Conservation (phyloP, 257 asterid species). For the Nicotiana otophora region DNA sequence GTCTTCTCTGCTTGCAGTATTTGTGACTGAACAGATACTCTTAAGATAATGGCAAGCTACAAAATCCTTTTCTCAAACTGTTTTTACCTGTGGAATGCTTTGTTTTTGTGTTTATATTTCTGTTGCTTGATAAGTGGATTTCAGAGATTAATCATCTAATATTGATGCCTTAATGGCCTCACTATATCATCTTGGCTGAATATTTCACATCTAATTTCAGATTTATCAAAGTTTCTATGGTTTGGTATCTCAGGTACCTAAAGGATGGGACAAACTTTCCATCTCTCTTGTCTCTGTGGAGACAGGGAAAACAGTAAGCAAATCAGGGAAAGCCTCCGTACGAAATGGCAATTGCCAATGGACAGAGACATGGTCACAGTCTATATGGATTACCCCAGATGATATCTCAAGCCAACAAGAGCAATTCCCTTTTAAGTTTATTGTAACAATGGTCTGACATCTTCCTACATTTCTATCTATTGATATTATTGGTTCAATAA, state of each 20-base stretch:
- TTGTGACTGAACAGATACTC: not conserved
- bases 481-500: not conserved
- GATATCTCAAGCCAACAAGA: conserved; percentile 21
- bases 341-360: conserved; percentile 38
- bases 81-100: not conserved
- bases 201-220: not conserved
- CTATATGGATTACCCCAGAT: conserved; percentile 35
- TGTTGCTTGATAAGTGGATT: not conserved
- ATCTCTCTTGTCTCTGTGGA: conserved; percentile 33
- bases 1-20: not conserved
- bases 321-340: conserved; percentile 28
- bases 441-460: conserved; percentile 33
- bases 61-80: not conserved
- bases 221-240: not conserved
- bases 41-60: not conserved
- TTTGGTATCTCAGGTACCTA: conserved; percentile 33
- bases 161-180: not conserved
- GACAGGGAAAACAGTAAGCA: conserved; percentile 30
- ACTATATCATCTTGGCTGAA: not conserved
- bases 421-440: conserved; percentile 27
- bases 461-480: not conserved
- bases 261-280: conserved; percentile 48
- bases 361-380: conserved; percentile 52
- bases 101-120: not conserved
- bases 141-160: not conserved